phyloP scores from a whole-genome alignment of 192 early-diverging fungal genomes.

The Backusella westeae region DNA sequence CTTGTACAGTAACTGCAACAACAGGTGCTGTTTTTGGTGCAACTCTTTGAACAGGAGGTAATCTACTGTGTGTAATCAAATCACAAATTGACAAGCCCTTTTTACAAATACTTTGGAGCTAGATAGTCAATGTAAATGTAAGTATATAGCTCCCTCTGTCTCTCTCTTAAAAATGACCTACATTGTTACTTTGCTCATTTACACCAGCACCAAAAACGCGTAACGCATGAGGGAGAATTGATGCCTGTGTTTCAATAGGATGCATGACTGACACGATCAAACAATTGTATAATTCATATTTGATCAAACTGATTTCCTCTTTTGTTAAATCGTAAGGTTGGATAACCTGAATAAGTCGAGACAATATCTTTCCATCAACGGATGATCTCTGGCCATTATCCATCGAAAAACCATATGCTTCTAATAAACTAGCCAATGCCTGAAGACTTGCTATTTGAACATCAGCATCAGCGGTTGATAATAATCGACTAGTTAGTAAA shows the following conservation, averaged over 20 bases:
- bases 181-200: conserved; percentile 34
- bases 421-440: conserved; percentile 18
- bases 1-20: background rate
- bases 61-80: conserved; percentile 47
- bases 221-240: conserved; percentile 37
- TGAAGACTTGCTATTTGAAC: conserved; percentile 22
- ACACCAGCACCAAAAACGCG: conserved; percentile 37
- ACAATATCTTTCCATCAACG: conserved; percentile 32
- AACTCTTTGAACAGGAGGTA: conserved; percentile 47
- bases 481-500: conserved; percentile 4
- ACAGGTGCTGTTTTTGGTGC: background rate
- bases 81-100: conserved; percentile 53
- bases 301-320: conserved; percentile 5
- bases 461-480: conserved; percentile 9
- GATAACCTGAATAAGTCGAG: conserved; percentile 24
- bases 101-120: conserved; percentile 33
- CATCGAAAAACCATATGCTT: conserved; percentile 26
- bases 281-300: conserved; percentile 36
- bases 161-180: conserved; percentile 5
- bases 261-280: conserved; percentile 37
- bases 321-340: background rate
- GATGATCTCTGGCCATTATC: conserved; percentile 15
- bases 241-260: conserved; percentile 42
- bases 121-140: background rate
- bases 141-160: background rate